phyloP scores from a whole-genome alignment of 2,329 filamentous ascomycete genomes.

The Cephalotrichum gorgonifer region DNA sequence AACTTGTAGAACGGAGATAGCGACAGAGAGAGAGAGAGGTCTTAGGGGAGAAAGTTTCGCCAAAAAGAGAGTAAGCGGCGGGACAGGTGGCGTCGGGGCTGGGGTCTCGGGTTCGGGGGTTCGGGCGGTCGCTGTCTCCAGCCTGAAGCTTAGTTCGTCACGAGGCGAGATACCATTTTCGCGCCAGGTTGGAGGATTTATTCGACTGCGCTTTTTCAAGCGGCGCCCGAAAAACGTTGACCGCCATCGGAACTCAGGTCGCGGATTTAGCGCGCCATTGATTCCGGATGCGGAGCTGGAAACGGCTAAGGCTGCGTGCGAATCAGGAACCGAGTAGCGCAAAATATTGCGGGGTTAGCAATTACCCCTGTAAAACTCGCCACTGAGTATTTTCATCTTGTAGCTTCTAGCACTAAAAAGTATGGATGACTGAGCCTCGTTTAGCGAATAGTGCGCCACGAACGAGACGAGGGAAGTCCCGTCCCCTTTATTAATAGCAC shows the following conservation, averaged over 20 bases:
- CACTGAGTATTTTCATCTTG: too few species aligned
- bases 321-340: background rate
- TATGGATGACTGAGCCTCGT: background rate
- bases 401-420: too few species aligned
- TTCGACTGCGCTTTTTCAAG: too few species aligned
- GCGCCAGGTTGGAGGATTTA: too few species aligned
- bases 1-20: too few species aligned
- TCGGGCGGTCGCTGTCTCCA: background rate
- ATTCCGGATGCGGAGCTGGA: background rate
- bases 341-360: background rate
- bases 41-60: too few species aligned
- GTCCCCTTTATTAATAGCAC: too few species aligned
- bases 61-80: background rate
- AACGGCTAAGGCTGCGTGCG: background rate
- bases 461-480: too few species aligned
- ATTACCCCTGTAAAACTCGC: background rate
- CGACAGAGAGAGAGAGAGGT: too few species aligned
- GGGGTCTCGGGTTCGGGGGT: too few species aligned
- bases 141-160: background rate
- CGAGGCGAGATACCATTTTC: background rate
- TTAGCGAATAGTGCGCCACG: too few species aligned
- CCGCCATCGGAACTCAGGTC: slow-evolving; percentile 2
- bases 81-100: background rate
- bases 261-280: background rate
- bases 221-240: slow-evolving; percentile 3